Evolutionary conservation across 306 rosid species (phyloP).

Genomic region (Cucurbita argyrosperma): DNA sequence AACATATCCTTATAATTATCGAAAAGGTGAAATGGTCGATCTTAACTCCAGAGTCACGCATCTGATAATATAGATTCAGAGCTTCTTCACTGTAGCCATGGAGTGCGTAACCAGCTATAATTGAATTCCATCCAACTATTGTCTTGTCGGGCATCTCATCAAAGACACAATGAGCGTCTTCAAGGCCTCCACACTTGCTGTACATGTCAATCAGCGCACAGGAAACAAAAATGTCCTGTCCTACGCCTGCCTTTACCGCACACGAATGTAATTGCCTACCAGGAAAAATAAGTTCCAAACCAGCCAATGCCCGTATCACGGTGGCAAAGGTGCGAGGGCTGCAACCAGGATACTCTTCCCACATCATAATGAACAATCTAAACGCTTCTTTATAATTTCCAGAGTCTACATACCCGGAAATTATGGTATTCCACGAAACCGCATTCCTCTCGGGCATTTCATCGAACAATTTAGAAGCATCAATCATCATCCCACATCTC

Average conservation of each 20-base stretch:
- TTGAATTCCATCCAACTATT: constrained; percentile 72
- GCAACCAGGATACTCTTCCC: constrained; percentile 48
- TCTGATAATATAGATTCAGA: constrained; percentile 43
- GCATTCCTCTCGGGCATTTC: constrained; percentile 48
- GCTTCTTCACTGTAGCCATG: constrained; percentile 81
- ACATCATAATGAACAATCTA: constrained; percentile 34
- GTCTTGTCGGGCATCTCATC: constrained; percentile 67
- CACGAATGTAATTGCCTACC: constrained; percentile 73
- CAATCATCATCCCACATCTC: constrained; percentile 54
- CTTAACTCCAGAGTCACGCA: constrained; percentile 46
- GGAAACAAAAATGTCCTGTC: constrained; percentile 38
- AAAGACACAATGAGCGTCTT: constrained; percentile 64
- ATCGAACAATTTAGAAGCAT: constrained; percentile 45
- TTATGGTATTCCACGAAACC: constrained; percentile 50
- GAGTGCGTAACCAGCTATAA: constrained; percentile 76
- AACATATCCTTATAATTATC: constrained; percentile 52
- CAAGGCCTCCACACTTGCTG: constrained; percentile 67
- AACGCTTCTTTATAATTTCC: constrained; percentile 51
- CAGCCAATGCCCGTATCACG: constrained; percentile 62
- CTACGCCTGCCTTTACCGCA: constrained; percentile 54
- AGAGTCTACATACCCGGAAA: constrained; percentile 52
- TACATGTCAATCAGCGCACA: constrained; percentile 83
- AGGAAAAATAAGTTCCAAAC: constrained; percentile 31
- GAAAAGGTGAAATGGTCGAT: constrained; percentile 81
- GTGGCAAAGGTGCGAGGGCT: constrained; percentile 39